A percentile compares a stretch with the other conserved stretches of the same genome.
Evolutionary conservation across 1,284 basidiomycete species (phyloP).

Genomic region (Trichosporon sp.): DNA sequence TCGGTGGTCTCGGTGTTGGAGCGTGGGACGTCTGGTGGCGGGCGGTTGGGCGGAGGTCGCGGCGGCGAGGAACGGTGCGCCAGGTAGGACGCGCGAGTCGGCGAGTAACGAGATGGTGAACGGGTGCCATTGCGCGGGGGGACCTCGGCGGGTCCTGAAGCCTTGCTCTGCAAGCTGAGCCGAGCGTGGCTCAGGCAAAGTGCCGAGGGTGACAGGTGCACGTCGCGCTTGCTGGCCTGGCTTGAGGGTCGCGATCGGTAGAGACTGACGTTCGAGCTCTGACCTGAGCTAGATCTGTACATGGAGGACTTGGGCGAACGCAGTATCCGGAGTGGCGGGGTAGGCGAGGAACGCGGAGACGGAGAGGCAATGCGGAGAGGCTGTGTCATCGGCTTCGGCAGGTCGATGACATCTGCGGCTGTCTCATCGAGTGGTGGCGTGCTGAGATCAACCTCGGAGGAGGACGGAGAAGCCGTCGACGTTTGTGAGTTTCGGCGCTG

Average conservation of each 20-base stretch:
- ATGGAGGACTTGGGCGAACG: background rate
- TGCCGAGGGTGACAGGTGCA: background rate
- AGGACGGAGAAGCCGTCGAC: constrained; percentile 7
- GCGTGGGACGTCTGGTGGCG: background rate
- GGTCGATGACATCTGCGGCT: background rate
- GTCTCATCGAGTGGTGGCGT: constrained; percentile 8
- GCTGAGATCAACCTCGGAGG: constrained; percentile 13
- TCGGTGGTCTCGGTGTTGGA: background rate
- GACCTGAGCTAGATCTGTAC: background rate
- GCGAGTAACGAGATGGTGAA: background rate
- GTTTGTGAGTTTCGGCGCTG: background rate
- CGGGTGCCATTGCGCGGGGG: background rate
- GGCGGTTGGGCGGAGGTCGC: background rate
- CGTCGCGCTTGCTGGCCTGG: background rate
- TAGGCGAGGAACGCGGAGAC: background rate
- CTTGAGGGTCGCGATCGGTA: background rate
- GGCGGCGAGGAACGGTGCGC: background rate
- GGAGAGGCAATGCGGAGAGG: background rate
- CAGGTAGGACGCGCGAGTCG: background rate
- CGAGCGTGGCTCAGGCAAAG: constrained; percentile 1
- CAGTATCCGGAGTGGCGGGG: background rate
- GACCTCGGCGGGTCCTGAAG: background rate
- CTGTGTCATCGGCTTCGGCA: background rate
- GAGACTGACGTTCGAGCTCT: background rate
- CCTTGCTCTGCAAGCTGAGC: background rate